These are phyloP conservation scores for Phytophthora fragariaefolia DNA, from an alignment of 352 stramenopile species.

Conservation along the genomic window DNA sequence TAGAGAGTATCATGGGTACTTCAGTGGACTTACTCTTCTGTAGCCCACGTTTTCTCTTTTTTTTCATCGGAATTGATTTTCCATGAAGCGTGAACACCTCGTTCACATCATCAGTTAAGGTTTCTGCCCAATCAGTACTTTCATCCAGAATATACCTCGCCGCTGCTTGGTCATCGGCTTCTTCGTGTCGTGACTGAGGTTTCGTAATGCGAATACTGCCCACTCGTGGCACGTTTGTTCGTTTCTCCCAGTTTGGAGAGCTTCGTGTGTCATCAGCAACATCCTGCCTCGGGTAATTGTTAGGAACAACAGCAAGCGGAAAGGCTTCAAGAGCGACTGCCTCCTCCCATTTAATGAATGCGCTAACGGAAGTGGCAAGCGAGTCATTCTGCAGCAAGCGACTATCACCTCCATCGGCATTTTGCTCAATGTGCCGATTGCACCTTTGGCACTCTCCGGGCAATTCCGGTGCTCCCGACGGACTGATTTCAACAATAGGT, in stretches of 20 bases:
- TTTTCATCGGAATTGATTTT: slow-evolving; percentile 16
- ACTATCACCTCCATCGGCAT: background rate
- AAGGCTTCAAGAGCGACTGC: slow-evolving; percentile 21
- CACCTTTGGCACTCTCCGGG: background rate
- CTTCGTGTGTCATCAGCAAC: background rate
- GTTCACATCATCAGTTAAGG: background rate
- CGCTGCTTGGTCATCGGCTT: background rate
- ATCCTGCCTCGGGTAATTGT: background rate
- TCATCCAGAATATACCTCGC: background rate
- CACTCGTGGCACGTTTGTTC: background rate
- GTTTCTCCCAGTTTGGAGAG: background rate
- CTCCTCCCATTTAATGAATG: slow-evolving; percentile 37
- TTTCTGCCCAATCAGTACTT: background rate
- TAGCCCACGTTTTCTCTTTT: slow-evolving; percentile 6
- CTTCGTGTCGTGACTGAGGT: background rate
- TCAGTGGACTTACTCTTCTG: slow-evolving; percentile 4
- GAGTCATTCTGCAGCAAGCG: background rate
- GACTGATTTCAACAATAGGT: slow-evolving; percentile 21
- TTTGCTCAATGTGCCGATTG: background rate
- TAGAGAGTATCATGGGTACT: background rate
- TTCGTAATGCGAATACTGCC: background rate
- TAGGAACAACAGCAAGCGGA: slow-evolving; percentile 20
- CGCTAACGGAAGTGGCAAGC: background rate
- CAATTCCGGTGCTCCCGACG: slow-evolving; percentile 3
- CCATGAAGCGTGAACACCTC: slow-evolving; percentile 21